phyloP scores from a whole-genome alignment of 2,329 filamentous ascomycete genomes.

The Ustulina deusta region DNA sequence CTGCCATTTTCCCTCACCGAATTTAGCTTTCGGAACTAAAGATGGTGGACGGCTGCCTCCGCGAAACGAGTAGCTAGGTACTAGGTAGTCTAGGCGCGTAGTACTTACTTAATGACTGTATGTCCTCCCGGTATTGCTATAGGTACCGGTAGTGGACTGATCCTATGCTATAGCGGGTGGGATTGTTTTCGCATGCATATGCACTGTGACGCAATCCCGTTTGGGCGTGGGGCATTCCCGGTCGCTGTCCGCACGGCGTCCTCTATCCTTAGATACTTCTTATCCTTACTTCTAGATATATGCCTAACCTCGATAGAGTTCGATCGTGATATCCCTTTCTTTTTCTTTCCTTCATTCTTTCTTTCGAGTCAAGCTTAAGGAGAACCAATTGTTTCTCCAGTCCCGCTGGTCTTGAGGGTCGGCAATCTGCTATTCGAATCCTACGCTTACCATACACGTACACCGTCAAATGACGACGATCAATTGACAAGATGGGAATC shows the following conservation, averaged over 20 bases:
- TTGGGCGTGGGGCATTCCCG: constrained; percentile 6
- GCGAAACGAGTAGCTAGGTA: too few species aligned
- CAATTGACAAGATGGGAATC: constrained; percentile 14
- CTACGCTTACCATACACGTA: constrained; percentile 29
- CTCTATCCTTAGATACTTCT: too few species aligned
- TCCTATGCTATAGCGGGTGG: too few species aligned
- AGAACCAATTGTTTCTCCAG: neutral
- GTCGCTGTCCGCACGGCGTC: neutral
- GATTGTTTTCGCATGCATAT: constrained; percentile 16
- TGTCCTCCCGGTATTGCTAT: neutral
- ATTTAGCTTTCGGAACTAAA: too few species aligned
- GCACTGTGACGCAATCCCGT: constrained; percentile 31
- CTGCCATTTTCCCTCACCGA: neutral
- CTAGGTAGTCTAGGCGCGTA: too few species aligned
- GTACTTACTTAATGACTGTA: too few species aligned
- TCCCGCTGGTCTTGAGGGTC: neutral
- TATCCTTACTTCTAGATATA: neutral
- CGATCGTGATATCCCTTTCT: neutral
- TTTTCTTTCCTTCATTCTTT: neutral
- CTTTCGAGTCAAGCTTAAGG: neutral
- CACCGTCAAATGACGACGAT: constrained; percentile 17
- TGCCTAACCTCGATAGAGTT: neutral
- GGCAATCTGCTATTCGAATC: constrained; percentile 10
- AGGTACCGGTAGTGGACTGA: neutral
- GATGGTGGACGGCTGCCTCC: too few species aligned